Conservation (phyloP, 1,284 basidiomycete genomes). For the Ustilago cynodontis region DNA sequence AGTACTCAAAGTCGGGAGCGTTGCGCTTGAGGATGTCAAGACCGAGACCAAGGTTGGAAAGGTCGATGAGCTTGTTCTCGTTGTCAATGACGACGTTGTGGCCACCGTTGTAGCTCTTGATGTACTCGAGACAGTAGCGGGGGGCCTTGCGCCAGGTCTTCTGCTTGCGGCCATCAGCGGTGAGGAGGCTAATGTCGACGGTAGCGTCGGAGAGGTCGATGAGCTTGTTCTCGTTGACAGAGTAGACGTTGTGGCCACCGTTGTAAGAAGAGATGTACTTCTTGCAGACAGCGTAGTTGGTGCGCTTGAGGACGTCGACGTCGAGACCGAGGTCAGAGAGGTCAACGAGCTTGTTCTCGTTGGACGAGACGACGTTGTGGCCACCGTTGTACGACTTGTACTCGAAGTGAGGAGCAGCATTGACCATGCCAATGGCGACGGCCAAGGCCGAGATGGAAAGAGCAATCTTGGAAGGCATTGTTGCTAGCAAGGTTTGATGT, state of each 20-base stretch:
- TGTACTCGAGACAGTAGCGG: slow-evolving; percentile 47
- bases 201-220: slow-evolving; percentile 45
- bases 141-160: slow-evolving; percentile 35
- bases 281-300: slow-evolving; percentile 39
- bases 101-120: slow-evolving; percentile 52
- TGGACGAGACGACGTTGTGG: slow-evolving; percentile 40
- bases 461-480: slow-evolving; percentile 53
- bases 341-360: slow-evolving; percentile 50
- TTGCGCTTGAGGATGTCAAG: slow-evolving; percentile 39
- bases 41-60: slow-evolving; percentile 28
- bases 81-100: slow-evolving; percentile 49
- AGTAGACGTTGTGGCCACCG: slow-evolving; percentile 54
- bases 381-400: slow-evolving; percentile 42
- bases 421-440: slow-evolving; percentile 49
- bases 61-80: slow-evolving; percentile 54
- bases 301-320: slow-evolving; percentile 46
- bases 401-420: slow-evolving; percentile 41
- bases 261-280: slow-evolving; percentile 55
- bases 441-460: slow-evolving; percentile 43
- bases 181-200: slow-evolving; percentile 43
- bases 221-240: slow-evolving; percentile 55
- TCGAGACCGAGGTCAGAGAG: slow-evolving; percentile 22
- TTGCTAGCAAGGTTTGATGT: slow-evolving; percentile 2
- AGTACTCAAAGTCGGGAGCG: slow-evolving; percentile 25
- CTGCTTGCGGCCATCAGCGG: slow-evolving; percentile 30